A percentile compares a stretch with the other conserved stretches of the same genome.
phyloP scores from a whole-genome alignment of 306 rosid species.

The Castanospermum australe region DNA sequence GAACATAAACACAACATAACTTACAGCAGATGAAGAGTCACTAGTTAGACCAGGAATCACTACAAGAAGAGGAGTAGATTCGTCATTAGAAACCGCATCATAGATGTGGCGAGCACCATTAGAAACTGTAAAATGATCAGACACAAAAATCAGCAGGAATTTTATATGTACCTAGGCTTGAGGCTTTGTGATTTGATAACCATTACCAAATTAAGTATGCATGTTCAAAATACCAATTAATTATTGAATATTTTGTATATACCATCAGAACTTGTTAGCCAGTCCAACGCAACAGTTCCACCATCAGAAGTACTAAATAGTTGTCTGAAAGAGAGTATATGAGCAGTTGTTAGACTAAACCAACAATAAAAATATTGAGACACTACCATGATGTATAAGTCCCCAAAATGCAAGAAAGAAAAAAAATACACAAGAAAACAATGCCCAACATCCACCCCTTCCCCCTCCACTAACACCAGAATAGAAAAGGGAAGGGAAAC shows the following conservation, averaged over 20 bases:
- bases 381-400: neutral
- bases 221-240: neutral
- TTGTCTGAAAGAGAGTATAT: conserved; percentile 47
- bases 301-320: conserved; percentile 57
- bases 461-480: neutral
- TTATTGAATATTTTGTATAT: conserved; percentile 23
- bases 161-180: neutral
- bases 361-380: neutral
- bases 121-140: conserved; percentile 41
- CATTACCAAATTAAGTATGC: neutral
- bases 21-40: conserved; percentile 80
- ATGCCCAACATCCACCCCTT: neutral
- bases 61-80: conserved; percentile 62
- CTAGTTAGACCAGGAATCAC: conserved; percentile 90
- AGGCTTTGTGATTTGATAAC: conserved; percentile 10
- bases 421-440: neutral
- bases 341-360: conserved; percentile 28
- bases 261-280: conserved; percentile 61
- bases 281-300: conserved; percentile 78
- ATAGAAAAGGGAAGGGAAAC: neutral
- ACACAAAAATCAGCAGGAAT: conserved; percentile 2
- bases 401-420: neutral
- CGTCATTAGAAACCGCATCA: conserved; percentile 40
- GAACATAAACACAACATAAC: conserved; percentile 30
- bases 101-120: conserved; percentile 34